Base-by-base conservation (phyloP, 1,284 basidiomycete species). In the Termitomyces sp. region DNA sequence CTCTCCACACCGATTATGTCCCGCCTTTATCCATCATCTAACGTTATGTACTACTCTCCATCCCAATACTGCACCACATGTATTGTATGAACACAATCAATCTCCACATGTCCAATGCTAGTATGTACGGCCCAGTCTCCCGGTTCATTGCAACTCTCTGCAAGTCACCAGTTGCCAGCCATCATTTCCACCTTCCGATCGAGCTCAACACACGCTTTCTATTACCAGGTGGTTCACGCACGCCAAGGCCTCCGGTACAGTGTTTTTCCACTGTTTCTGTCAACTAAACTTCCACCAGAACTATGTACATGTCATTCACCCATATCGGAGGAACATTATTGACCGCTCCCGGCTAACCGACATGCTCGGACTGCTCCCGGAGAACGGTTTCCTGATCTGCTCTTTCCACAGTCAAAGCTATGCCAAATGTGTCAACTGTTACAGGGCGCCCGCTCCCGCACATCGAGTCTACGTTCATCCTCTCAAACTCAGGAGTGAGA, bases 1-100 rank as follows among this genome's bases (percentile, higher is more conserved):
- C 14, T 41, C 31, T 35, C 14, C 41, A 39, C 37, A 53, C 57
- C 54, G 57, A 56, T 49, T 35, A 58, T 56, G 52, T 14, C 31
- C 57, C 57, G 57, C n/a, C 13, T 24, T 3, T 2, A 24, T 2
- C 21, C 21, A 24, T 24, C 21, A 24, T 5, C 21, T 24, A n/a
- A n/a, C n/a, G n/a, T n/a, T n/a, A n/a, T n/a, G n/a, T n/a, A n/a
- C n/a, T n/a, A n/a, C n/a, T n/a, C n/a, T n/a, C n/a, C n/a, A n/a
- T n/a, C n/a, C n/a, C n/a, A n/a, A n/a, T n/a, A n/a, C n/a, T n/a
- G 26, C 26, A 28, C 26, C 26, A 28, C 26, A 28, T 28, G 26
- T 28, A 4, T 28, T 28, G 26, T 8, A 28, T 28, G 4, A 28
- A 28, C 8, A 8, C 26, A 28, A 8, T 28, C 26, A 8, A 28